Evolutionary conservation across 164 flowering plant species (phyloP).

Genomic region (Pachysandra terminalis): DNA sequence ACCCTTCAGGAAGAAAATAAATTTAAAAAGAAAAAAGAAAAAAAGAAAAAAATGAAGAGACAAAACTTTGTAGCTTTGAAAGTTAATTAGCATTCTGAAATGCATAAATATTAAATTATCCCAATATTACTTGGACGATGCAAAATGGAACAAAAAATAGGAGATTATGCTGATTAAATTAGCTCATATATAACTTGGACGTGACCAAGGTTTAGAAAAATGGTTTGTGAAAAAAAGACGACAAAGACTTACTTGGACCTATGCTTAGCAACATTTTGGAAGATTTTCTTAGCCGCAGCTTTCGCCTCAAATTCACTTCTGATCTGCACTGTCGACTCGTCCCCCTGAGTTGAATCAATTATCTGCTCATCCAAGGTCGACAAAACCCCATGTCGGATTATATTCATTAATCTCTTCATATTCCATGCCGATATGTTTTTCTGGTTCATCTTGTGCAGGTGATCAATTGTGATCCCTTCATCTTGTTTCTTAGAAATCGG

Average conservation of each 20-base stretch:
- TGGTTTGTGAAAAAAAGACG: neutral
- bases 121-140: too few relatives aligned
- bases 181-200: too few relatives aligned
- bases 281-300: conserved; percentile 58
- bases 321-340: conserved; percentile 40
- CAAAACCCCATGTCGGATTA: conserved; percentile 45
- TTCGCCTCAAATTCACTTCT: conserved; percentile 59
- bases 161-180: too few relatives aligned
- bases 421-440: conserved; percentile 72
- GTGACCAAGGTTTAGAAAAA: too few relatives aligned
- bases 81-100: too few relatives aligned
- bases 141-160: too few relatives aligned
- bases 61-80: too few relatives aligned
- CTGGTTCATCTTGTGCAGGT: conserved; percentile 47
- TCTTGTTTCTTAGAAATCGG: conserved; percentile 22
- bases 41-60: too few relatives aligned
- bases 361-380: conserved; percentile 58
- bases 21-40: too few relatives aligned
- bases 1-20: too few relatives aligned
- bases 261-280: conserved; percentile 49
- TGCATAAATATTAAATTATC: too few relatives aligned
- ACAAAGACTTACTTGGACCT: conserved; percentile 38
- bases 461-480: conserved; percentile 43
- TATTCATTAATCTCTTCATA: conserved; percentile 60
- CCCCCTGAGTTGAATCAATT: conserved; percentile 26